Evolutionary conservation across 2,329 filamentous ascomycete genomes (phyloP).

Genomic region (Colletotrichum somersetense): DNA sequence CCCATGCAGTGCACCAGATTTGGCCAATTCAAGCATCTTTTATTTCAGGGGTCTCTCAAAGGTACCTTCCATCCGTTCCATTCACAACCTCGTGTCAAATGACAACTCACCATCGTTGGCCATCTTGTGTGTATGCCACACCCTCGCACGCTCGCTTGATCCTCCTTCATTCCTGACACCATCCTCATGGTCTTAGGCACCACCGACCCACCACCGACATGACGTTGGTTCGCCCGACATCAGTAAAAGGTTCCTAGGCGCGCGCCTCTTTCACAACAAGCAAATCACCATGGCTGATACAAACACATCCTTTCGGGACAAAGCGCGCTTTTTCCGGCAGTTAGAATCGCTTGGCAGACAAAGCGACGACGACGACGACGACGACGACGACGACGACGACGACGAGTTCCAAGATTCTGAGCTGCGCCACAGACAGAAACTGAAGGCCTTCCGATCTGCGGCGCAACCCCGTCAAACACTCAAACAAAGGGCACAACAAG

Average conservation of each 20-base stretch:
- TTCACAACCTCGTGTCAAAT: conserved; percentile 21
- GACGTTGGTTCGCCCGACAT: conserved; percentile 4
- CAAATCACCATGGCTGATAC: conserved; percentile 43
- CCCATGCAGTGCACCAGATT: conserved; percentile 20
- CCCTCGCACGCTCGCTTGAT: neutral
- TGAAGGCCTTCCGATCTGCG: conserved; percentile 22
- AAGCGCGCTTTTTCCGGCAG: conserved; percentile 61
- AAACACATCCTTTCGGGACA: conserved; percentile 52
- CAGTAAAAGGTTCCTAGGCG: conserved; percentile 11
- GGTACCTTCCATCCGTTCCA: conserved; percentile 24
- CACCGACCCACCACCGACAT: conserved; percentile 28
- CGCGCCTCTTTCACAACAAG: conserved; percentile 8
- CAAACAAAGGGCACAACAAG: conserved; percentile 28
- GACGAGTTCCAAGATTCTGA: conserved; percentile 47
- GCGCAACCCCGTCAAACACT: conserved; percentile 30
- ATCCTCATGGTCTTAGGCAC: conserved; percentile 17
- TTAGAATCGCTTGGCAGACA: conserved; percentile 50
- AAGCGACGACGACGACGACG: conserved; percentile 47
- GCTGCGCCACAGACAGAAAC: conserved; percentile 41
- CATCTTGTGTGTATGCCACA: conserved; percentile 5
- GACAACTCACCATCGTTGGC: conserved; percentile 13
- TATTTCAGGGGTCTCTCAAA: conserved; percentile 25
- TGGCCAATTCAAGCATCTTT: conserved; percentile 13
- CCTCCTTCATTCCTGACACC: neutral
- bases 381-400: conserved; percentile 45